phyloP scores from a whole-genome alignment of 768 basidiomycete species.

The Sarcodon aspratus region DNA sequence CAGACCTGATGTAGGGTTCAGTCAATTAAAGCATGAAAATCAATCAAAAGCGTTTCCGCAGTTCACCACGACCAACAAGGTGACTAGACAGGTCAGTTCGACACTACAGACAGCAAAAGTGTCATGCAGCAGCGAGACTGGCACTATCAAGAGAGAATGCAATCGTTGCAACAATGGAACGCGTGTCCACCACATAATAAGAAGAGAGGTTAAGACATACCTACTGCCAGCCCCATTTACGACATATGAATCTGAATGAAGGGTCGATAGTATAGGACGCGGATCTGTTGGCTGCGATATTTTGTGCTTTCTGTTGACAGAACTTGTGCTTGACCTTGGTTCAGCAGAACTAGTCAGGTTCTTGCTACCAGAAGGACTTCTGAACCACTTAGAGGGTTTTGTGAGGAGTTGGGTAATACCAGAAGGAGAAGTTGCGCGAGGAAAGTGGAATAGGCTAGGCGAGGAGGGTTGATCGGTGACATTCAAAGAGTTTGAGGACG shows the following conservation, averaged over 20 bases:
- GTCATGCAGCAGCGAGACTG: too few species aligned
- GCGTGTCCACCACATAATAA: background rate
- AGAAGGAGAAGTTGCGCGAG: conserved; percentile 57
- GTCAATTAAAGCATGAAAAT: too few species aligned
- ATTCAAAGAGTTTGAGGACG: conserved; percentile 26
- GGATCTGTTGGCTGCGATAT: conserved; percentile 82
- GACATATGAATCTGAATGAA: conserved; percentile 24
- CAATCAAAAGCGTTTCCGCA: too few species aligned
- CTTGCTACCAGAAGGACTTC: conserved; percentile 42
- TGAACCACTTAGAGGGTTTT: conserved; percentile 66
- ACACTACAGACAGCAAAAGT: too few species aligned
- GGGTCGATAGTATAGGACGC: conserved; percentile 46
- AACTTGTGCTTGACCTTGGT: conserved; percentile 37
- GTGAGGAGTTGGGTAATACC: conserved; percentile 56
- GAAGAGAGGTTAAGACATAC: background rate
- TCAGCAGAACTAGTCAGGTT: conserved; percentile 27
- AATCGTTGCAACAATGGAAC: too few species aligned
- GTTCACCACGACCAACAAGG: too few species aligned
- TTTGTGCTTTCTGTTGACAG: conserved; percentile 50
- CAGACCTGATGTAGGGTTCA: conserved; percentile 35
- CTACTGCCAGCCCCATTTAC: background rate
- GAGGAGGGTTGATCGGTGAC: conserved; percentile 26
- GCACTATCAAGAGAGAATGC: too few species aligned
- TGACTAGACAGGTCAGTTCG: too few species aligned
- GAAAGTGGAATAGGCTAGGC: conserved; percentile 22